Evolutionary conservation across 2,329 filamentous ascomycete species (phyloP).

Genomic region (Grosmannia clavigera): DNA sequence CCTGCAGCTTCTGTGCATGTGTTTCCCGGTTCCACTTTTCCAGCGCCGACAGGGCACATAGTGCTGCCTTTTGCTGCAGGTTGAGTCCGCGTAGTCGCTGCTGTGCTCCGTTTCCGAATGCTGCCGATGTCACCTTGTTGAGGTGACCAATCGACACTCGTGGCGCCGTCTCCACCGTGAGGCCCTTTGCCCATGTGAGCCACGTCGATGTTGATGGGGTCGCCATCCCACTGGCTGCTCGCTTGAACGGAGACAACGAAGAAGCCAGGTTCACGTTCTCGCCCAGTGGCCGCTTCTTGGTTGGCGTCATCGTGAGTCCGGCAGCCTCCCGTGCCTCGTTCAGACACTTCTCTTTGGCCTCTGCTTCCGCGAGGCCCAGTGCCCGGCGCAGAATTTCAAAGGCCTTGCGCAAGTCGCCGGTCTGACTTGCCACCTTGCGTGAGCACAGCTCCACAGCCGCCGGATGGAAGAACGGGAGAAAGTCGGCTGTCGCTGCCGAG

Average conservation of each 20-base stretch:
- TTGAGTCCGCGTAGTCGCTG: conserved; percentile 82
- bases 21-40: conserved; percentile 57
- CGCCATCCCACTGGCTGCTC: conserved; percentile 10
- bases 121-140: conserved; percentile 78
- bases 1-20: conserved; percentile 20
- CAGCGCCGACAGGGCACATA: conserved; percentile 80
- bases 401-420: conserved; percentile 84
- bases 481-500: conserved; percentile 34
- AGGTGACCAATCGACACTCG: conserved; percentile 83
- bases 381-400: conserved; percentile 89
- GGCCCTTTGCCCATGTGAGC: conserved; percentile 40
- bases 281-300: conserved; percentile 57
- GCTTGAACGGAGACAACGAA: not conserved
- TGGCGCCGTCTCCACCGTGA: conserved; percentile 71
- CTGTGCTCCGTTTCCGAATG: conserved; percentile 78
- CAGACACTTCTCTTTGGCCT: conserved; percentile 64
- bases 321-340: conserved; percentile 30
- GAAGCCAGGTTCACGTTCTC: conserved; percentile 70
- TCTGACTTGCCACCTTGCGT: conserved; percentile 88
- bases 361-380: conserved; percentile 77
- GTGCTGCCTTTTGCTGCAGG: conserved; percentile 87
- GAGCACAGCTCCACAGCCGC: conserved; percentile 89
- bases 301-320: conserved; percentile 2
- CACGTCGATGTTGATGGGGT: conserved; percentile 20
- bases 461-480: conserved; percentile 82